These are phyloP conservation scores for Hericium erinaceus DNA, from an alignment of 768 basidiomycete species.

Conservation along the genomic window DNA sequence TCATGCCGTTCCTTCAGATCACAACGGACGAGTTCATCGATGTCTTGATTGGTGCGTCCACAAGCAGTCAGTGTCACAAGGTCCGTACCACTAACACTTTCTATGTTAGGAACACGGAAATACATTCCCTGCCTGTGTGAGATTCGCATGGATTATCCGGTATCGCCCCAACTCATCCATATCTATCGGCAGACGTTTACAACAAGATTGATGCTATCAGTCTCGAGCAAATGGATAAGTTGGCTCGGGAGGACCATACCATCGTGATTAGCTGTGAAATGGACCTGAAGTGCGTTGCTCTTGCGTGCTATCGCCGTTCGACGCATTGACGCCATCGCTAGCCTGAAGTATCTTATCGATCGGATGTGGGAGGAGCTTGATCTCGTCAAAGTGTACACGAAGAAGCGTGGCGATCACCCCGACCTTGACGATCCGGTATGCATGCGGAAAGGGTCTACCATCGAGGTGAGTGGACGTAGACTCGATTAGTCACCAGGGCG, in stretches of 20 bases:
- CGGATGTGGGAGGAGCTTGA: conserved; percentile 74
- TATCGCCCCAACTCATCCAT: neutral
- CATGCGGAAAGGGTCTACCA: conserved; percentile 83
- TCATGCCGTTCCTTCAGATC: conserved; percentile 41
- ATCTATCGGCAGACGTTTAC: conserved; percentile 59
- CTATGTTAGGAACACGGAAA: conserved; percentile 69
- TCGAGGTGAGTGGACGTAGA: conserved; percentile 52
- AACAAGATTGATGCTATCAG: conserved; percentile 94
- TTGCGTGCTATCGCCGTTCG: neutral
- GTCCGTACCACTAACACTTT: neutral
- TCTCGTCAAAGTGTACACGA: conserved; percentile 90
- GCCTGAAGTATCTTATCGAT: conserved; percentile 65
- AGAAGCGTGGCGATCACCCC: conserved; percentile 91
- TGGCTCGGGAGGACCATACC: conserved; percentile 73
- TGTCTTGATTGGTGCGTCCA: conserved; percentile 72
- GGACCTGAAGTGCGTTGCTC: conserved; percentile 63
- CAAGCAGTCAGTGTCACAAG: no score
- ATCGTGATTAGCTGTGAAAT: conserved; percentile 97
- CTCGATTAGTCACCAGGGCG: neutral
- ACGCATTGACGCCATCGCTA: conserved; percentile 18
- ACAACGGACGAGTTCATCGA: conserved; percentile 97
- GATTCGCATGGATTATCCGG: conserved; percentile 16
- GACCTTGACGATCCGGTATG: conserved; percentile 89
- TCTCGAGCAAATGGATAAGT: conserved; percentile 72
- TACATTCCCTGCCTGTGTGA: conserved; percentile 88